phyloP scores from a whole-genome alignment of 352 stramenopile species.

The Phytophthora megakarya region DNA sequence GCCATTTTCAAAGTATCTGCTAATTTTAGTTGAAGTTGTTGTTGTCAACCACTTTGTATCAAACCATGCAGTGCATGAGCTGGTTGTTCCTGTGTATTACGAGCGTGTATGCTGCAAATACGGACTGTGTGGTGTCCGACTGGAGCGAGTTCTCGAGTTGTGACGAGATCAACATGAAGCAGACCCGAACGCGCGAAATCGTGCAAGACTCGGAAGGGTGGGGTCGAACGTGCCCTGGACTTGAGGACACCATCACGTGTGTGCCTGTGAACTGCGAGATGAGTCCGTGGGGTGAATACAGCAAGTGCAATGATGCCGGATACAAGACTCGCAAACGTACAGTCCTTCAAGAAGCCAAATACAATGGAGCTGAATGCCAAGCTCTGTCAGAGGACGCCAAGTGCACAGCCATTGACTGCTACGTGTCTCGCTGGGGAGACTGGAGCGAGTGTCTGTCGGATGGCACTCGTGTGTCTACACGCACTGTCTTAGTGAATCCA shows the following conservation, averaged over 20 bases:
- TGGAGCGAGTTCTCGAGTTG: constrained; percentile 33
- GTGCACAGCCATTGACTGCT: constrained; percentile 37
- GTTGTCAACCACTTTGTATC: neutral
- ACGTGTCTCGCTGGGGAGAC: constrained; percentile 40
- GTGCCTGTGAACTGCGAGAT: constrained; percentile 32
- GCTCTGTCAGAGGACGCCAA: constrained; percentile 26
- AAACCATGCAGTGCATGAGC: constrained; percentile 8
- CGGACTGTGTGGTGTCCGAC: constrained; percentile 32
- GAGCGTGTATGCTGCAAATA: neutral
- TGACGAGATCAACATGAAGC: constrained; percentile 33
- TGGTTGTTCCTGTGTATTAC: constrained; percentile 6
- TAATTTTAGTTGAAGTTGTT: constrained; percentile 21
- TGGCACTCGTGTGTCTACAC: constrained; percentile 38
- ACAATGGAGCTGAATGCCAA: constrained; percentile 30
- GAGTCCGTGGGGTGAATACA: constrained; percentile 33
- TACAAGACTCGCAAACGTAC: constrained; percentile 37
- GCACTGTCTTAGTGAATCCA: constrained; percentile 39
- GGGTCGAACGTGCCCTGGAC: constrained; percentile 26
- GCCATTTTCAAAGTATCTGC: constrained; percentile 9
- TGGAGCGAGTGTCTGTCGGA: constrained; percentile 30
- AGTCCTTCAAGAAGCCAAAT: constrained; percentile 26
- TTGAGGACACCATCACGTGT: constrained; percentile 33
- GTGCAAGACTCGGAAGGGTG: constrained; percentile 22
- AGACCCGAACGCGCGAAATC: constrained; percentile 31
- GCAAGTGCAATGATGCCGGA: constrained; percentile 26